phyloP scores from a whole-genome alignment of 2,329 filamentous ascomycete genomes.

The Cercospora janseana region DNA sequence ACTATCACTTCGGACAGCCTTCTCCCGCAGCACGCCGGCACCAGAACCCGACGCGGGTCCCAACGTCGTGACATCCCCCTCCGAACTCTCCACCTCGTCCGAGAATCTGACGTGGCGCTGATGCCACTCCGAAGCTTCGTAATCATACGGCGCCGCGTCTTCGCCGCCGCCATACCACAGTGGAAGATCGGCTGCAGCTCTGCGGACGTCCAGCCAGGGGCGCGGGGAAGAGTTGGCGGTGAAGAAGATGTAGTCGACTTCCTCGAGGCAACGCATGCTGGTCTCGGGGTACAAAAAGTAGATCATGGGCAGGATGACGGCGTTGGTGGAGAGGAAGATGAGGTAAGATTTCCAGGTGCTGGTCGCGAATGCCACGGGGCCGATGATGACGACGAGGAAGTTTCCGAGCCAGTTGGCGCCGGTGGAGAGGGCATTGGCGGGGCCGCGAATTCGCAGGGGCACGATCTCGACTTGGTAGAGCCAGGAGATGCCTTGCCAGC shows the following conservation, averaged over 20 bases:
- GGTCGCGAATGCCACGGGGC: constrained; percentile 57
- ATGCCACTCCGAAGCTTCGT: constrained; percentile 36
- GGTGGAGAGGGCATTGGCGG: constrained; percentile 63
- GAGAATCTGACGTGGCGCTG: constrained; percentile 33
- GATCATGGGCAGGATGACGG: constrained; percentile 48
- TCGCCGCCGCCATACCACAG: constrained; percentile 48
- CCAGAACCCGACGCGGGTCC: too few species aligned
- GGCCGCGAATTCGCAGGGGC: constrained; percentile 59
- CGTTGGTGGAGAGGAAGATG: constrained; percentile 63
- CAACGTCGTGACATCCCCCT: constrained; percentile 29
- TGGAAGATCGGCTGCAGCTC: constrained; percentile 46
- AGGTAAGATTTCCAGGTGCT: constrained; percentile 63
- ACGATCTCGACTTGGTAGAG: constrained; percentile 62
- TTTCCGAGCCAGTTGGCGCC: constrained; percentile 62
- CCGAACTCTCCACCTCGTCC: constrained; percentile 30
- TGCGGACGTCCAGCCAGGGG: constrained; percentile 51
- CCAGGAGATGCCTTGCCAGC: constrained; percentile 63
- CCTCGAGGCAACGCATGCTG: constrained; percentile 56
- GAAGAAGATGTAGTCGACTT: constrained; percentile 67
- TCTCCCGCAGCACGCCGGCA: constrained; percentile 17
- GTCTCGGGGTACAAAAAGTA: constrained; percentile 64
- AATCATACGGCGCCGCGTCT: constrained; percentile 22
- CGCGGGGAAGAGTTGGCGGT: constrained; percentile 46
- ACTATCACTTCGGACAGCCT: constrained; percentile 12
- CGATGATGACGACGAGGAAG: constrained; percentile 62